Percentiles rank a stretch among this genome's conserved stretches.
These are phyloP conservation scores for Manihot esculenta DNA, from an alignment of 441 rosid species.

Conservation along the genomic window DNA sequence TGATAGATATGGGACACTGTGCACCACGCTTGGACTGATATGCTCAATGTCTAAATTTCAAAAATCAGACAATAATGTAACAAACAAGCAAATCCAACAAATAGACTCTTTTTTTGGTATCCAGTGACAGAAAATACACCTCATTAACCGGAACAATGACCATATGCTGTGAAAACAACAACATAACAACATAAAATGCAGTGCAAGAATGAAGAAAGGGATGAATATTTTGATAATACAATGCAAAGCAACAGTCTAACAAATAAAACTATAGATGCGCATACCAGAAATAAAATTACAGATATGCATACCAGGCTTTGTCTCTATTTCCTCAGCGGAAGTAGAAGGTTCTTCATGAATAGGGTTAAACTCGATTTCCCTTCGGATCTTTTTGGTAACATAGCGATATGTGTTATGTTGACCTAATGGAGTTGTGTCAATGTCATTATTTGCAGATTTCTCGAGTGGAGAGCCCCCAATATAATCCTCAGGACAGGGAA, in stretches of 20 bases:
- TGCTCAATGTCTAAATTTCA: slow-evolving; percentile 25
- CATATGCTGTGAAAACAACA: too few relatives aligned
- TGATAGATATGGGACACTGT: slow-evolving; percentile 25
- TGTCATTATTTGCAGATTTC: slow-evolving; percentile 33
- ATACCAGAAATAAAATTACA: slow-evolving; percentile 25
- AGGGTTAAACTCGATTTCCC: slow-evolving; percentile 19
- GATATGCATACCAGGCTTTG: slow-evolving; percentile 31
- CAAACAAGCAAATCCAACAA: not conserved
- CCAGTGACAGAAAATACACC: not conserved
- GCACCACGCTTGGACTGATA: slow-evolving; percentile 7
- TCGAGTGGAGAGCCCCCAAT: slow-evolving; percentile 30
- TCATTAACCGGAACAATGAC: not conserved
- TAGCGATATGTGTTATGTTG: slow-evolving; percentile 19
- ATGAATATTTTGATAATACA: not conserved
- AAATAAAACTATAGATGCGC: not conserved
- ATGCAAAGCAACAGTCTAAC: not conserved
- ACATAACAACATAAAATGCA: not conserved
- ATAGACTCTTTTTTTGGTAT: not conserved
- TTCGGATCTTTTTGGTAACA: slow-evolving; percentile 17
- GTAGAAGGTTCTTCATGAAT: slow-evolving; percentile 14
- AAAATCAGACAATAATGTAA: not conserved
- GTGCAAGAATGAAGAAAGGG: not conserved
- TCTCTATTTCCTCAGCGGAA: slow-evolving; percentile 9
- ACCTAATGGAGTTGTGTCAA: slow-evolving; percentile 7
- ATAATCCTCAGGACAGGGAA: slow-evolving; percentile 22